Evolutionary conservation across 768 basidiomycete species (phyloP), one percentile per base, ranked within the genome.

Genomic region (Amanita pallidorosea): DNA sequence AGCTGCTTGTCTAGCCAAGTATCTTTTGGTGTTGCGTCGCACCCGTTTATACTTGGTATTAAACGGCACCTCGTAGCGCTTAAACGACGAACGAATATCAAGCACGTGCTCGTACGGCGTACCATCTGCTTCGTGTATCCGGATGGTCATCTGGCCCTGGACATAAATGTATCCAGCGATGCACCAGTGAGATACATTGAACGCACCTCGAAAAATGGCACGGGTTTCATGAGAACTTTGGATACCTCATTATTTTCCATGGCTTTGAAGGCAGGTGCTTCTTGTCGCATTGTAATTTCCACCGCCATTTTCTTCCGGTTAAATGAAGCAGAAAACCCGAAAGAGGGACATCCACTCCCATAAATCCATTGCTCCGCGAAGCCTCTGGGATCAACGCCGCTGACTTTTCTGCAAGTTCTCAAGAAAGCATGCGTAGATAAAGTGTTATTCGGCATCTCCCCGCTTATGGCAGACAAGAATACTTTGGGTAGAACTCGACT

Each of bases 341-440:
- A 93, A 2, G 83, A 77, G 0, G 96, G 96, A 63, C 93, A 96
- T 18, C 96, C 96, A 63, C 88, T 92, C 11, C 94, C 94, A 60
- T 93, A 96, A 55, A 99, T 91, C 96, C 96, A 99, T 64, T 98
- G 95, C 60, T 98, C 93, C n/a, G 91, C 89, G 61, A 99, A 99
- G 25, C 80, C 78, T 49, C 87, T 76, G 20, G 87, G 77, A 61
- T 98, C 95, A 15, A 90, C 85, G 8, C 93, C 90, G 61, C 88
- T 89, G 54, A 94, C 87, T 66, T 94, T 98, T 57, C 94, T 75
- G 61, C 94, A 98, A 40, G 81, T 92, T 52, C 92, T 71, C 53
- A 98, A 75, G 68, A 99, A 98, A 18, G 82, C 78, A 55, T 90
- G 85, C 0, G 96, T 98, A 1, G 91, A 89, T 7, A 99, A 71